These are phyloP conservation scores for Aspergillus clavatus DNA, from an alignment of 2,329 filamentous ascomycete genomes.

Conservation along the genomic window DNA sequence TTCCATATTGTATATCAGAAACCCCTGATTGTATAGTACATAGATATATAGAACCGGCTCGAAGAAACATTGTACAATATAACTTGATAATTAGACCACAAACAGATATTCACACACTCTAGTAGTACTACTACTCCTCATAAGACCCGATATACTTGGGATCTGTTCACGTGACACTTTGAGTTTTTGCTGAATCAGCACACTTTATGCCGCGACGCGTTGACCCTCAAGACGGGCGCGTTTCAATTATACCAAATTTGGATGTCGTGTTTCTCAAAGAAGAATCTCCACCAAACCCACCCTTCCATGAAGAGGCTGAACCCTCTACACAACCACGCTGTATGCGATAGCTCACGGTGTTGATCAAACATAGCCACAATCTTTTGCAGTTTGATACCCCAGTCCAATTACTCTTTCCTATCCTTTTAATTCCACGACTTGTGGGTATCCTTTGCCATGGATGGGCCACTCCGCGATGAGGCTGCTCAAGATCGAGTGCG, in stretches of 20 bases:
- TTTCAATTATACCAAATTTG: constrained; percentile 33
- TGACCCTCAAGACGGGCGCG: constrained; percentile 19
- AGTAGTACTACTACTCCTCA: not conserved
- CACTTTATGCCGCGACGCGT: constrained; percentile 9
- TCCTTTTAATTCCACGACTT: constrained; percentile 7
- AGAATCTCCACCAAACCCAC: constrained; percentile 22
- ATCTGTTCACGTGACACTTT: not conserved
- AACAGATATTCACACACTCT: too few relatives aligned
- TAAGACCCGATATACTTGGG: not conserved
- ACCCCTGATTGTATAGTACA: not conserved
- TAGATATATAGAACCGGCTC: not conserved
- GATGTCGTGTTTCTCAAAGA: constrained; percentile 20
- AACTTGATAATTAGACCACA: not conserved
- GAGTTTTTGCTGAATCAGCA: constrained; percentile 16
- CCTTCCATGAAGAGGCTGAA: constrained; percentile 4
- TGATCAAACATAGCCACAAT: not conserved
- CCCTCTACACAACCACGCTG: not conserved
- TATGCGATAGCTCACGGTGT: not conserved
- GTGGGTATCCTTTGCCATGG: constrained; percentile 50
- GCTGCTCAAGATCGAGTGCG: constrained; percentile 78
- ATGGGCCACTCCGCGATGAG: constrained; percentile 76
- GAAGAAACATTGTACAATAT: not conserved
- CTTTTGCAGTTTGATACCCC: not conserved
- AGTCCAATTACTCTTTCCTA: constrained; percentile 7
- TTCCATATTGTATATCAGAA: not conserved